phyloP scores from a whole-genome alignment of 1,284 basidiomycete genomes.

The Trichosporon sp. region DNA sequence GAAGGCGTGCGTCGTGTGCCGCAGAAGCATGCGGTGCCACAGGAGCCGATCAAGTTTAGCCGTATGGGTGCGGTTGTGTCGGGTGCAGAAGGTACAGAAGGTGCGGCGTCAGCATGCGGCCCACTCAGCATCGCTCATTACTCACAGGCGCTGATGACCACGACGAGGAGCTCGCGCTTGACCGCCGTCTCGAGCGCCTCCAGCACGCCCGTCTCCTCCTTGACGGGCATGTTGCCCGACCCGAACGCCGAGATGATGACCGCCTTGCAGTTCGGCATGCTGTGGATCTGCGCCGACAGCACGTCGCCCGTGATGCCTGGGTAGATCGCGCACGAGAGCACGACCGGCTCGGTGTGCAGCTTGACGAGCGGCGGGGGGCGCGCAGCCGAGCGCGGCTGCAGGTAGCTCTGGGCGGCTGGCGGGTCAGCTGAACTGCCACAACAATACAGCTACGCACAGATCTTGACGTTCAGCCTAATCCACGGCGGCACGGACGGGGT shows the following conservation, averaged over 20 bases:
- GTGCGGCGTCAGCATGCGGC: neutral
- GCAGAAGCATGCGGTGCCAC: neutral
- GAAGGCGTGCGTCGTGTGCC: neutral
- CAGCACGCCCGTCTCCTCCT: conserved; percentile 35
- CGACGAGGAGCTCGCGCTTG: conserved; percentile 42
- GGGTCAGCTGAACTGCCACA: neutral
- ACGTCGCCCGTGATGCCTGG: conserved; percentile 41
- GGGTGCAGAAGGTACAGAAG: neutral
- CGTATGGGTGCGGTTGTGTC: neutral
- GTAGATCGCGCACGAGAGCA: conserved; percentile 38
- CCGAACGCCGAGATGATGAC: conserved; percentile 46
- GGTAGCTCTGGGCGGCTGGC: conserved; percentile 21
- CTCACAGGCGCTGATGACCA: conserved; percentile 45
- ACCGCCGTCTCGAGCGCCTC: conserved; percentile 37
- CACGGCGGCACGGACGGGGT: conserved; percentile 39
- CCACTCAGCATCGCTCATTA: neutral
- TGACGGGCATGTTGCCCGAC: conserved; percentile 41
- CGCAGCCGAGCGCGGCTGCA: conserved; percentile 17
- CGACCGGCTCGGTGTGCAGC: conserved; percentile 31
- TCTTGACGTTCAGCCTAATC: conserved; percentile 46
- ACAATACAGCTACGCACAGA: conserved; percentile 32
- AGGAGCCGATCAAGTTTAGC: neutral
- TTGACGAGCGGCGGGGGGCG: conserved; percentile 30
- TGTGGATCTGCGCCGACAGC: conserved; percentile 41
- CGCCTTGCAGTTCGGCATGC: conserved; percentile 41